Evolutionary conservation across 202 grass and related monocot genomes (phyloP), one percentile per base, ranked within the genome.

Genomic region (Panicum hallii): DNA sequence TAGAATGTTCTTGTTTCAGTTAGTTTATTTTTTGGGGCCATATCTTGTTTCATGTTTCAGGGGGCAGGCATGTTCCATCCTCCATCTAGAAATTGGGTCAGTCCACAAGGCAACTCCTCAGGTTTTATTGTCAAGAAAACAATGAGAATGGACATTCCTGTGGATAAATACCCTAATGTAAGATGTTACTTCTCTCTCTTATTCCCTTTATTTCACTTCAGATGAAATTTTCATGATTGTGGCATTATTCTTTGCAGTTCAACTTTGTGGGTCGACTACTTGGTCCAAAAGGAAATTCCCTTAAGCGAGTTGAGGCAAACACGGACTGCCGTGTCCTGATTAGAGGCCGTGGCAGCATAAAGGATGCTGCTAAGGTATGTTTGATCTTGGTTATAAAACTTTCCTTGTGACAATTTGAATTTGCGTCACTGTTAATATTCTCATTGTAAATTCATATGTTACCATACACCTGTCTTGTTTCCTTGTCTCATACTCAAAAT

Each of bases 221-320:
- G 50, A 65, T 47, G 58, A 54, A 48, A 62, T 76, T 67, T 61
- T 12, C 41, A n/a, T 30, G 62, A 56, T 40, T 41, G 46, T 50
- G 23, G 26, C 23, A 50, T 32, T 64, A 36, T 9, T 32, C 79
- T 82, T 60, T 69, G 28, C 49, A 88, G 81, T 88, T 74, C 76
- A 88, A 88, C 67, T 84, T 88, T 79, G 87, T 88, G 28, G 87
- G 81, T 23, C 75, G 81, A 9, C 81, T 88, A 32, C 87, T 88
- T 79, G 87, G 87, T 75, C 87, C 87, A 15, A 83, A 81, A 23
- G 87, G 87, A 74, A 84, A 88, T 63, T 88, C 81, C 23, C 75
- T 88, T 47, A 88, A 88, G 61, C 74, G 75, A 10, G 74, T 88
- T 14, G 86, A 88, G 74, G 86, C 79, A 76, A 88, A 32, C 42